These are phyloP conservation scores for Aspergillus panamensis DNA, from an alignment of 495 filamentous ascomycete genomes.

Conservation along the genomic window DNA sequence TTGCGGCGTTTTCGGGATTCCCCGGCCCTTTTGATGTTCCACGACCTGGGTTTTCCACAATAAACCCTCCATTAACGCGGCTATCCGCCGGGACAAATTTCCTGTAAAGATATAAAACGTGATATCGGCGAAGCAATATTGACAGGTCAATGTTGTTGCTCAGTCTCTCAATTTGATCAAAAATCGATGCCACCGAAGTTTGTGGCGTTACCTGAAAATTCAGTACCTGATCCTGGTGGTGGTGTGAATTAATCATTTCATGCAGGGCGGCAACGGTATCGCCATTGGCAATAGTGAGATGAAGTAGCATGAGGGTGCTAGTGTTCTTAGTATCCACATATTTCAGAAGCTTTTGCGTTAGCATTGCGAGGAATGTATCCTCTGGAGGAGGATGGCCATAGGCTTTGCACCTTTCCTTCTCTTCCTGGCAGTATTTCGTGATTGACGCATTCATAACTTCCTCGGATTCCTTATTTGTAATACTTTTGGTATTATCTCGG, in stretches of 20 bases:
- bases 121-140: background rate
- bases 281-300: background rate
- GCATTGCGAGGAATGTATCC: background rate
- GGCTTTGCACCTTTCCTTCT: background rate
- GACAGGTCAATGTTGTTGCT: background rate
- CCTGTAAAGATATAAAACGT: background rate
- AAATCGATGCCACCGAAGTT: background rate
- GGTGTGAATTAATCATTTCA: background rate
- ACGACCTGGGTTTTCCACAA: background rate
- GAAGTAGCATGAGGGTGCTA: background rate
- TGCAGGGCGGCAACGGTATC: background rate
- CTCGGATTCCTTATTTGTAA: background rate
- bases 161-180: background rate
- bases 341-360: background rate
- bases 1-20: background rate
- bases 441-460: background rate
- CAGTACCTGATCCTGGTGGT: background rate
- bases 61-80: background rate
- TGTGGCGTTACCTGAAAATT: background rate
- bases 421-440: background rate
- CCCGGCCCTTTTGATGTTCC: background rate
- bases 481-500: background rate
- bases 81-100: background rate
- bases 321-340: background rate
- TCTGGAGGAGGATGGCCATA: background rate